Evolutionary conservation across 805 yeast species (phyloP).

Genomic region (Pichia eremophila): DNA sequence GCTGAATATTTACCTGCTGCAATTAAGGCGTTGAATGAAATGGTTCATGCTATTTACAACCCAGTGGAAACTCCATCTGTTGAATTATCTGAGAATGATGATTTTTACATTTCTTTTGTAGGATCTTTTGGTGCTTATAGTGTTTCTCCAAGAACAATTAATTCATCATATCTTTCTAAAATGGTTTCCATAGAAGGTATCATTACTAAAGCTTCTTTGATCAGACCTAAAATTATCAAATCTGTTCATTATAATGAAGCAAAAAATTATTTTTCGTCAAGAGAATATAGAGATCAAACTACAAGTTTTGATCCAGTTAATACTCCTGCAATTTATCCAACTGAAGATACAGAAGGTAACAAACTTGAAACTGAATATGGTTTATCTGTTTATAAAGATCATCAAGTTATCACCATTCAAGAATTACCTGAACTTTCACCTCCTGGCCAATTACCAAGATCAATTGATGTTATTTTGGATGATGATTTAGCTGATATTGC

Average conservation of each 20-base stretch:
- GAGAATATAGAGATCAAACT: constrained; percentile 89
- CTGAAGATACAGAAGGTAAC: constrained; percentile 87
- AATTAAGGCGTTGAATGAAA: constrained; percentile 75
- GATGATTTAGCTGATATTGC: constrained; percentile 88
- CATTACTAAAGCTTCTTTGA: constrained; percentile 86
- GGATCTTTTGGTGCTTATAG: constrained; percentile 90
- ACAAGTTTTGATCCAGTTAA: constrained; percentile 79
- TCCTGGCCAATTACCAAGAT: constrained; percentile 93
- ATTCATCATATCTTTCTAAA: constrained; percentile 66
- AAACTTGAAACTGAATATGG: constrained; percentile 88
- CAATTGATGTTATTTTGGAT: constrained; percentile 85
- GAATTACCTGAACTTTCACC: constrained; percentile 98
- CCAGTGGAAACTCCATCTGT: constrained; percentile 43
- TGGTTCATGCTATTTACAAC: constrained; percentile 65
- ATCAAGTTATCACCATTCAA: constrained; percentile 86
- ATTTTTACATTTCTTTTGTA: constrained; percentile 67
- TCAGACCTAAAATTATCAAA: constrained; percentile 83
- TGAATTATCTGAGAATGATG: constrained; percentile 49
- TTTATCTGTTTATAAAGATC: constrained; percentile 83
- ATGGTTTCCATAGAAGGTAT: constrained; percentile 90
- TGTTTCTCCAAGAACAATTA: constrained; percentile 80
- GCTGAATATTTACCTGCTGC: constrained; percentile 84
- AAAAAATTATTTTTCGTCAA: constrained; percentile 75
- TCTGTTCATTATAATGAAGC: constrained; percentile 89
- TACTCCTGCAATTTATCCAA: constrained; percentile 81